Conservation (phyloP, 2,329 filamentous ascomycete species). For the Magnaporthales sp. region DNA sequence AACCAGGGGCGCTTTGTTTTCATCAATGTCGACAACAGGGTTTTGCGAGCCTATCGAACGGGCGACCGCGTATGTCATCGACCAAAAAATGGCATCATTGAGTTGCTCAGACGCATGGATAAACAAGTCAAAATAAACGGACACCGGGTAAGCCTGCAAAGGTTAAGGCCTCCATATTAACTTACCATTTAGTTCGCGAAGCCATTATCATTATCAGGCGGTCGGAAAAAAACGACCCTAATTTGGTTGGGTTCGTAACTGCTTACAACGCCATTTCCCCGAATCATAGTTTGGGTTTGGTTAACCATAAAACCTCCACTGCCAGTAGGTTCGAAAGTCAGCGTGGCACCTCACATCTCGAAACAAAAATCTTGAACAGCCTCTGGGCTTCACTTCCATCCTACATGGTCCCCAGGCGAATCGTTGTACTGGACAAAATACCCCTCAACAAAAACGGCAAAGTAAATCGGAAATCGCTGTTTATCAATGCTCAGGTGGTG, state of each 20-base stretch:
- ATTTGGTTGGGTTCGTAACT: not conserved
- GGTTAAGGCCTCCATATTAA: conserved; percentile 3
- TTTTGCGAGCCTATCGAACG: conserved; percentile 10
- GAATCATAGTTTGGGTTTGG: too few relatives aligned
- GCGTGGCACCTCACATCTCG: not conserved
- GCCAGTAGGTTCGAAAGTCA: too few relatives aligned
- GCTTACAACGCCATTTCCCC: too few relatives aligned
- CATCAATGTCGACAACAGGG: too few relatives aligned
- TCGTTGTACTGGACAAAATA: conserved; percentile 20
- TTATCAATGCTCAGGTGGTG: not conserved
- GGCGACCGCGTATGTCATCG: conserved; percentile 11
- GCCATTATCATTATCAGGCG: not conserved
- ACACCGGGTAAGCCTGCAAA: conserved; percentile 10
- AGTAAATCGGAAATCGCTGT: conserved; percentile 21
- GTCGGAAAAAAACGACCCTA: not conserved
- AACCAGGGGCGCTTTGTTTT: not conserved
- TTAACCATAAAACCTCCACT: too few relatives aligned
- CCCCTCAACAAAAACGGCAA: conserved; percentile 25
- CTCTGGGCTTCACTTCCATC: conserved; percentile 8
- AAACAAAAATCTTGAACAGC: not conserved
- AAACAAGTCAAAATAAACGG: conserved; percentile 12
- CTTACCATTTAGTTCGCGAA: not conserved
- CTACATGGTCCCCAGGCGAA: conserved; percentile 25
- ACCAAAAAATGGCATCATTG: conserved; percentile 7
- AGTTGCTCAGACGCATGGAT: conserved; percentile 11